Evolutionary conservation across 495 filamentous ascomycete genomes (phyloP), one percentile per base, ranked within the genome.

Genomic region (Parmelia sp.): DNA sequence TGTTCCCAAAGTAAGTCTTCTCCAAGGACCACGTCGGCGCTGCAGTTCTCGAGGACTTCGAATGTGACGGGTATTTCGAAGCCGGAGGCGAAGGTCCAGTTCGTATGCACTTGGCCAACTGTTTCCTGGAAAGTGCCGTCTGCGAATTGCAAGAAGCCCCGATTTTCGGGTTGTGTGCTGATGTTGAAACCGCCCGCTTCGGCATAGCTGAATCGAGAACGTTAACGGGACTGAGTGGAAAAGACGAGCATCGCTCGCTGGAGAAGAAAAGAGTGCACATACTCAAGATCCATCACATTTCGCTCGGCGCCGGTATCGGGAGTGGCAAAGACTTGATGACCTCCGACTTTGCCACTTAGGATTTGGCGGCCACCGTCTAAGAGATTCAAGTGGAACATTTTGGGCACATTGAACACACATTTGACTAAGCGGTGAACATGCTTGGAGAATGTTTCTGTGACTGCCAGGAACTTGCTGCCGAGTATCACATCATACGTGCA

Each of bases 401-500:
- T 49, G 7, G 15, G 19, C 6, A 36, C 29, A 21, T 36, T 17
- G 27, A 63, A 64, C 5, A 57, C 37, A 47, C 68, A 69, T 9
- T 59, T 25, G 7, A 44, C 56, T 15, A 69, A 39, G 3, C 61
- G 68, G 36, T 44, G 51, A 8, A 35, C 35, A 37, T 66, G 45
- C 35, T 53, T 67, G 5, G 61, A 62, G 7, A 69, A 39, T 0
- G 65, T 69, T 35, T 67, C 21, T 8, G 68, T 67, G 35, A 37
- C 57, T 9, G 36, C 60, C 35, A 67, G 49, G 49, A 69, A 69
- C 1, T 11, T 25, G 21, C 39, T 64, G 12, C 68, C 65, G 0
- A 67, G 27, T 58, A 69, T 65, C 33, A 69, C 8, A 39, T 64
- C 56, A 29, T 69, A 69, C 1, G 31, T 36, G 47, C 65, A 69